Conservation (phyloP, 2,329 filamentous ascomycete species). For the Tympanopsis confertula region DNA sequence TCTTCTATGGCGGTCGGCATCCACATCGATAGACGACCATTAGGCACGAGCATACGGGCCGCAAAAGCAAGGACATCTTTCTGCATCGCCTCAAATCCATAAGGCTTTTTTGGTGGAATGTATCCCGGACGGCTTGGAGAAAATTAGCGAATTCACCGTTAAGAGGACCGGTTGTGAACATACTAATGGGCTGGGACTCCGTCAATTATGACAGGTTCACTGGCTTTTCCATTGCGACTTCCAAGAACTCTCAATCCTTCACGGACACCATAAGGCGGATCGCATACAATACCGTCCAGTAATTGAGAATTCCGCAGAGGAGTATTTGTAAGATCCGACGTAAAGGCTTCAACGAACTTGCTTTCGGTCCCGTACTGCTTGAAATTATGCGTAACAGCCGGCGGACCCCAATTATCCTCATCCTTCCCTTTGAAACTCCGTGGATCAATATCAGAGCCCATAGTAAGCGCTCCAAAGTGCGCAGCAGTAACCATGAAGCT, state of each 20-base stretch:
- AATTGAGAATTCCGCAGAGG: constrained; percentile 34
- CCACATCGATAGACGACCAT: constrained; percentile 53
- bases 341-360: constrained; percentile 44
- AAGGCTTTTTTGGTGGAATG: constrained; percentile 51
- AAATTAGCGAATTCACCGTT: neutral
- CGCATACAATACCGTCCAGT: constrained; percentile 55
- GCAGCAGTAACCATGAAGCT: constrained; percentile 53
- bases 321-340: constrained; percentile 51
- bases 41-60: constrained; percentile 38
- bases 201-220: constrained; percentile 34
- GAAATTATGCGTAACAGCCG: constrained; percentile 34
- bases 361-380: constrained; percentile 41
- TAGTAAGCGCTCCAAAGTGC: constrained; percentile 47
- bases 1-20: constrained; percentile 50
- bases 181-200: constrained; percentile 39
- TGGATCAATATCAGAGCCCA: constrained; percentile 56
- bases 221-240: constrained; percentile 25
- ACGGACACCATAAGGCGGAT: constrained; percentile 58
- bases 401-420: no score
- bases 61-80: constrained; percentile 53
- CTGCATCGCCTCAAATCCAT: constrained; percentile 53
- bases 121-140: constrained; percentile 32
- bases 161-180: constrained; percentile 5
- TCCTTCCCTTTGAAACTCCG: constrained; percentile 44
- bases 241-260: constrained; percentile 58